Conservation (phyloP, 1,284 basidiomycete species). For the Hymenochaete sp. region DNA sequence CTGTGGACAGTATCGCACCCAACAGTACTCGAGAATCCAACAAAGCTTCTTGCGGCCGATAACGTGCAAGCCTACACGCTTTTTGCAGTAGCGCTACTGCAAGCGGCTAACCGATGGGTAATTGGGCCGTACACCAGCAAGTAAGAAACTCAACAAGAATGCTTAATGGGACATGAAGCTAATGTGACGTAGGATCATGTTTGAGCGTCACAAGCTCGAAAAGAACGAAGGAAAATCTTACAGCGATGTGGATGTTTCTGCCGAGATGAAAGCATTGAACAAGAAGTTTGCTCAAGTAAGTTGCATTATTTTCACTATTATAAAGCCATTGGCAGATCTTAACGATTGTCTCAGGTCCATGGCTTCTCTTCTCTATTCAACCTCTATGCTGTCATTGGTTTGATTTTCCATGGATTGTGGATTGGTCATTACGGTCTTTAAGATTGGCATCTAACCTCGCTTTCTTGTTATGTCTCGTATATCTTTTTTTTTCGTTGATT, state of each 20-base stretch:
- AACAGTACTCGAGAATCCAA: conserved; percentile 41
- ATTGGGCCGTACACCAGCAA: conserved; percentile 61
- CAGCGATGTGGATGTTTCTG: conserved; percentile 57
- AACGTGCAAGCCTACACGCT: conserved; percentile 67
- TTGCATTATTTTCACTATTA: no score
- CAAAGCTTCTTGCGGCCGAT: conserved; percentile 45
- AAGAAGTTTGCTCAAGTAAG: conserved; percentile 49
- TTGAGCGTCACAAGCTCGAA: conserved; percentile 63
- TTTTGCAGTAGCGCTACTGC: conserved; percentile 38
- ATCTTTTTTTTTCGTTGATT: no score
- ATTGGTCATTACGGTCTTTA: conserved; percentile 46
- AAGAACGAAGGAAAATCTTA: conserved; percentile 65
- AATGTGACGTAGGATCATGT: conserved; percentile 46
- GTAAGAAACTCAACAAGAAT: conserved; percentile 36
- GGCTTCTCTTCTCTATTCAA: conserved; percentile 63
- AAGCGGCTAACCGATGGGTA: conserved; percentile 49
- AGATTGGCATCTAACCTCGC: no score
- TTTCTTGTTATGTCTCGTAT: no score
- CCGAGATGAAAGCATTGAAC: conserved; percentile 61
- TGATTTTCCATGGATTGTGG: conserved; percentile 68
- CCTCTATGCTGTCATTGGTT: conserved; percentile 47
- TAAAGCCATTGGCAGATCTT: no score
- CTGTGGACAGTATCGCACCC: conserved; percentile 63
- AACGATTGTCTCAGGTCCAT: no score
- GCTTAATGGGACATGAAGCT: neutral